Evolutionary conservation across 2,329 filamentous ascomycete genomes (phyloP).

Genomic region (Hymenoscyphus occultus): DNA sequence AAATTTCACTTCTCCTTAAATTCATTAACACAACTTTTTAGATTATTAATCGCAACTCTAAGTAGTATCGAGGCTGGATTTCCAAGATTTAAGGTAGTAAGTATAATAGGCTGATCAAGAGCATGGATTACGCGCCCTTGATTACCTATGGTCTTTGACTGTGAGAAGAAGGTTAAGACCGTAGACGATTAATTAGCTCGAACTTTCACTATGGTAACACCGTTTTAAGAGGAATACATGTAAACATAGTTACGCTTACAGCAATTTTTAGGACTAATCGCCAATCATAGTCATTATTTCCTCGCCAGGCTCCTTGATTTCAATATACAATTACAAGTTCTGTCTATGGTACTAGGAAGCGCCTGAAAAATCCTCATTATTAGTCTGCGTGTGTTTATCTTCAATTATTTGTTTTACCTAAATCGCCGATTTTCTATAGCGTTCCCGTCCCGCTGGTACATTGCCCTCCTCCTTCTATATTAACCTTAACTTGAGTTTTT

Average conservation of each 20-base stretch:
- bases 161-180: not conserved
- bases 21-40: not conserved
- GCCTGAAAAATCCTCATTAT: not conserved
- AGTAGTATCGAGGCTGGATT: not conserved
- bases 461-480: not conserved
- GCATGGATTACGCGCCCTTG: not conserved
- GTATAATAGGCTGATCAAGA: not conserved
- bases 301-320: no score
- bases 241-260: no score
- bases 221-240: not conserved
- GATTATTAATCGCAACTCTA: not conserved
- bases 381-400: not conserved
- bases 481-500: not conserved
- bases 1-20: not conserved
- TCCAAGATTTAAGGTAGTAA: not conserved
- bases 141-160: not conserved
- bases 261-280: no score
- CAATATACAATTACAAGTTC: no score
- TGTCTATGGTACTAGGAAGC: not conserved
- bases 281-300: no score
- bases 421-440: not conserved
- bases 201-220: no score
- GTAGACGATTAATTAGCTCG: not conserved
- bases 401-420: not conserved
- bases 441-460: not conserved